Percentiles rank a stretch among this genome's conserved stretches.
phyloP scores from a whole-genome alignment of 495 filamentous ascomycete genomes.

The Lindgomyces ingoldianus region DNA sequence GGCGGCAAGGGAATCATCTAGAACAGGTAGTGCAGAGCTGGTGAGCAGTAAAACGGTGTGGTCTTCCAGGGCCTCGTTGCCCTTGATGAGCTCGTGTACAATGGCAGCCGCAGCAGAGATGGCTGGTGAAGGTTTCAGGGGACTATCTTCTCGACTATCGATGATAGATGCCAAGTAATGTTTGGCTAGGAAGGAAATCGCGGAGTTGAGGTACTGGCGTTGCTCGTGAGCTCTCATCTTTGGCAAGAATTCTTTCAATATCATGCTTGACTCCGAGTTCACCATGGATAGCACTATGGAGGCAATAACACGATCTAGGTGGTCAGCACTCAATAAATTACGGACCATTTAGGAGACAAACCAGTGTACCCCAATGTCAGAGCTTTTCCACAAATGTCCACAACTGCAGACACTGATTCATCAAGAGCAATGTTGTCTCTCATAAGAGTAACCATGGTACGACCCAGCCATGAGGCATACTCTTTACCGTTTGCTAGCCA shows the following conservation, averaged over 20 bases:
- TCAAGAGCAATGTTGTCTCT: slow-evolving; percentile 48
- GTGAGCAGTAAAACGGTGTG: slow-evolving; percentile 50
- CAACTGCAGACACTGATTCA: slow-evolving; percentile 48
- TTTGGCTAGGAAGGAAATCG: slow-evolving; percentile 62
- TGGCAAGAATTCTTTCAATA: slow-evolving; percentile 6
- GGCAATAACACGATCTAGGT: slow-evolving; percentile 18
- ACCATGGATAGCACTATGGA: neutral
- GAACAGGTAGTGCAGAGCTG: slow-evolving; percentile 7
- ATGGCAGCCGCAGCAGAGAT: slow-evolving; percentile 55
- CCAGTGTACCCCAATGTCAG: slow-evolving; percentile 75
- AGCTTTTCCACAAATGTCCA: slow-evolving; percentile 55
- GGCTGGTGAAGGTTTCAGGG: slow-evolving; percentile 11
- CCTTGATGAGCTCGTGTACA: slow-evolving; percentile 46
- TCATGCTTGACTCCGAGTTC: neutral
- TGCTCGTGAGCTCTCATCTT: slow-evolving; percentile 33
- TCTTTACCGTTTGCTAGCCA: slow-evolving; percentile 69
- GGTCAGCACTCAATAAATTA: neutral
- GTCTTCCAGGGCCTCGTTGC: slow-evolving; percentile 48
- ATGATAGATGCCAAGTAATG: slow-evolving; percentile 48
- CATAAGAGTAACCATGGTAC: slow-evolving; percentile 60
- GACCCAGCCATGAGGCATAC: slow-evolving; percentile 77
- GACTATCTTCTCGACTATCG: slow-evolving; percentile 36
- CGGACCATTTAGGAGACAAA: slow-evolving; percentile 44
- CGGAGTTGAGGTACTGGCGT: slow-evolving; percentile 43
- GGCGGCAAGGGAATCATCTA: slow-evolving; percentile 62